Evolutionary conservation across 176 grass and related monocot genomes (phyloP), one percentile per base, ranked within the genome.

Genomic region (Phoenix dactylifera): DNA sequence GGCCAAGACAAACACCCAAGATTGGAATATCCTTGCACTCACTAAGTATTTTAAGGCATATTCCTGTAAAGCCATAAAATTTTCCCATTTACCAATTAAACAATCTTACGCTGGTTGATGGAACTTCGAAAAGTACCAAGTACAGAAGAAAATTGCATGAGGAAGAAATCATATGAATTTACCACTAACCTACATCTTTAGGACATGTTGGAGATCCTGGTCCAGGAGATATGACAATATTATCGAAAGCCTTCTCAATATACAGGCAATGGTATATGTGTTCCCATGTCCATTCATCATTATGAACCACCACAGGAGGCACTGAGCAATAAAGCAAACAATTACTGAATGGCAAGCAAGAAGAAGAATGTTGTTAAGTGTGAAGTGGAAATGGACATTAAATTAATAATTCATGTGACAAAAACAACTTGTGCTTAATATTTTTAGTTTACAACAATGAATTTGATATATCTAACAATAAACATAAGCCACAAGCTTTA

Each of bases 1-100:
- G 87, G 49, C 92, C 92, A 72, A 97, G 92, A 82, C 92, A 97
- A 49, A 91, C 87, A 82, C 92, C 87, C 2, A 97, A 73, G 58
- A 97, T 91, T 62, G 87, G 92, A 57, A 97, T 60, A 73, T 97
- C 87, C 62, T 67, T 76, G 53, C 92, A 97, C n/a, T 91, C 87
- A 17, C 50, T 55, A 60, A 97, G 76, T 88, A 97, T 80, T 17
- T 58, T 75, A 59, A 91, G 65, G 52, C 92, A 88, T 65, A 97
- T 66, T 22, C 92, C 87, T 97, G 62, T 60, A 65, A 22, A 20
- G 26, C 5, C 59, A 73, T 16, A 2, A 52, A 39, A 39, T 10
- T 39, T 1, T 39, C 9, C 35, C 1, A 12, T 39, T 39, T 39
- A 39, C 35, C 35, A 39, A 39, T 39, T 39, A 10, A 39, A 39